Percentiles rank a stretch among this genome's conserved stretches.
Conservation (phyloP, 208 protist genomes). For the Zelonia costaricensis region DNA sequence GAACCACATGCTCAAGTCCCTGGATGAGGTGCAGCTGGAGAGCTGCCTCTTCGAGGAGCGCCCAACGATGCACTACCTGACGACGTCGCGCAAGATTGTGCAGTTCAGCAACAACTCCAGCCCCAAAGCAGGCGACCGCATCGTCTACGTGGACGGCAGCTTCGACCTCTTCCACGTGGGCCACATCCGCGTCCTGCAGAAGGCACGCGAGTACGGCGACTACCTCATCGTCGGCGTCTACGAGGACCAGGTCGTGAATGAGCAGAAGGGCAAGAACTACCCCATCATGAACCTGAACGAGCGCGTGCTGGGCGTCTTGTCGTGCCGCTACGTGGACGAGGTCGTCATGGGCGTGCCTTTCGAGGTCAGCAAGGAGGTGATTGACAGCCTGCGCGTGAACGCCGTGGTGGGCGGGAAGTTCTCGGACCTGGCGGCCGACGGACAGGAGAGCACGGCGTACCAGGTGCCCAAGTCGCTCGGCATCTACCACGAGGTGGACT, state of each 20-base stretch:
- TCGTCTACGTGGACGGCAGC: slow-evolving; percentile 97
- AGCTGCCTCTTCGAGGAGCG: slow-evolving; percentile 18
- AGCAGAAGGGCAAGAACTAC: slow-evolving; percentile 92
- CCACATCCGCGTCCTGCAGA: slow-evolving; percentile 94
- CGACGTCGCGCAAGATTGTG: slow-evolving; percentile 94
- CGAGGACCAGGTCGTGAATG: slow-evolving; percentile 93
- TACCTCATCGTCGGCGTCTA: slow-evolving; percentile 98
- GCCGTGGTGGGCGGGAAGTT: slow-evolving; percentile 89
- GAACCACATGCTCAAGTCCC: slow-evolving; percentile 45
- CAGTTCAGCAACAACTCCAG: slow-evolving; percentile 94
- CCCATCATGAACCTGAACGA: slow-evolving; percentile 99
- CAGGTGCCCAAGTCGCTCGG: slow-evolving; percentile 76
- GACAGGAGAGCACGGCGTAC: slow-evolving; percentile 33
- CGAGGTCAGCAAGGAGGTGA: slow-evolving; percentile 90
- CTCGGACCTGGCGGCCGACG: slow-evolving; percentile 23
- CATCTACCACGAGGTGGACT: slow-evolving; percentile 85
- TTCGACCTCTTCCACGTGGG: slow-evolving; percentile 98
- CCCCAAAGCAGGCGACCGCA: slow-evolving; percentile 74
- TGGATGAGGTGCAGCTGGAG: slow-evolving; percentile 52
- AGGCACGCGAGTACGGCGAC: slow-evolving; percentile 91
- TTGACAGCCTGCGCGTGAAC: slow-evolving; percentile 85
- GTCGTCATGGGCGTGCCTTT: slow-evolving; percentile 98
- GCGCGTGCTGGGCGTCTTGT: slow-evolving; percentile 95
- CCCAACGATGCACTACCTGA: slow-evolving; percentile 65
- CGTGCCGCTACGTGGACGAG: slow-evolving; percentile 97